Conservation (phyloP, 2,329 filamentous ascomycete species). For the Periconia digitata region DNA sequence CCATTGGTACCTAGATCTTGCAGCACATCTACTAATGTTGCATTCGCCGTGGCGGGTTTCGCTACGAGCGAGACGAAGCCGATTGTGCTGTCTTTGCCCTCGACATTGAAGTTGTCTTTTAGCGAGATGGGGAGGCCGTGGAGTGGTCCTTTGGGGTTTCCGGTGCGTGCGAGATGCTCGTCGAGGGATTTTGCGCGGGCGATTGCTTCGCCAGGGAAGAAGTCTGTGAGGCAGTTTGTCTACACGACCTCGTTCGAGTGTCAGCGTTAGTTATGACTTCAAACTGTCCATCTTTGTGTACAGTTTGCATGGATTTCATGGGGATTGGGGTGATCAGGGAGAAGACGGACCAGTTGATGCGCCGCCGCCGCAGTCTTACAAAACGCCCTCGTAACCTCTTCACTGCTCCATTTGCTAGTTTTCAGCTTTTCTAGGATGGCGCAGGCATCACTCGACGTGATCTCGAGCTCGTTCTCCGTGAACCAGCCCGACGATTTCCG, state of each 20-base stretch:
- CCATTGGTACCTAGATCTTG: too few relatives aligned
- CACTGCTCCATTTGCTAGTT: constrained; percentile 51
- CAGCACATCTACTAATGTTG: constrained; percentile 60
- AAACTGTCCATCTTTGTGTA: neutral
- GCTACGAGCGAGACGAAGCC: constrained; percentile 66
- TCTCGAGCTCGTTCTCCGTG: constrained; percentile 53
- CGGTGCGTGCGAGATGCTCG: constrained; percentile 50
- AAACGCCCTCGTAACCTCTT: constrained; percentile 56
- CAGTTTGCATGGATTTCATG: too few relatives aligned
- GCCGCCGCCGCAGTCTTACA: constrained; percentile 58
- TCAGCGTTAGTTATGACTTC: neutral
- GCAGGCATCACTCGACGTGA: constrained; percentile 48
- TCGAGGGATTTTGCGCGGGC: constrained; percentile 56
- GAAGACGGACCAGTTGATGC: constrained; percentile 53
- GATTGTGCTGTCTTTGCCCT: constrained; percentile 61
- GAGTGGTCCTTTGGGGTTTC: constrained; percentile 60
- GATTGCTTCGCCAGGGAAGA: constrained; percentile 58
- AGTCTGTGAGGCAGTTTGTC: constrained; percentile 64
- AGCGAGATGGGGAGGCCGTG: constrained; percentile 68
- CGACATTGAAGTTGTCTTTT: constrained; percentile 71
- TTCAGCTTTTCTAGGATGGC: constrained; percentile 46
- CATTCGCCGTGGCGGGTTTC: constrained; percentile 59
- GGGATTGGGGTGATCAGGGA: neutral
- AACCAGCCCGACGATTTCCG: constrained; percentile 63
- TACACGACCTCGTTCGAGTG: constrained; percentile 17